These are phyloP conservation scores for Auricularia auricula-judae DNA, from an alignment of 768 basidiomycete genomes.

Conservation along the genomic window DNA sequence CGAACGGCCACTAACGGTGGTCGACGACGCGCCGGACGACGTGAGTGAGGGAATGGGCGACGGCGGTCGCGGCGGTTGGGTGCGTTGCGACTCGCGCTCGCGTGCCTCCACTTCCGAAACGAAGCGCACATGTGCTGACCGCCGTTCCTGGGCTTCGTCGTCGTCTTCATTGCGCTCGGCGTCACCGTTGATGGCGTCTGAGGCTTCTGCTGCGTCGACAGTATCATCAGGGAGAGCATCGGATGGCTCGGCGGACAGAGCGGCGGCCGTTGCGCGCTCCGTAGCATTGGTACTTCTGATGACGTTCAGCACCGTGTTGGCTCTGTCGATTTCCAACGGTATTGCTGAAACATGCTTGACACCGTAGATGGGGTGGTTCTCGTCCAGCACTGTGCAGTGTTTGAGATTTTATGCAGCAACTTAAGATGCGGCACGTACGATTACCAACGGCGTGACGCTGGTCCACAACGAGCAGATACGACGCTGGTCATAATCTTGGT, in stretches of 20 bases:
- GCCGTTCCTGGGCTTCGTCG: neutral
- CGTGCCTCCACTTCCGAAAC: conserved; percentile 3
- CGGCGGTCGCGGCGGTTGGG: conserved; percentile 11
- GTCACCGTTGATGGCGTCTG: neutral
- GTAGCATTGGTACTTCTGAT: conserved; percentile 17
- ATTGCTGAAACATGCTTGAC: conserved; percentile 62
- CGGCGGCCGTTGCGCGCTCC: neutral
- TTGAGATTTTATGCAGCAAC: neutral
- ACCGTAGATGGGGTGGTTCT: conserved; percentile 47
- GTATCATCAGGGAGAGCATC: neutral
- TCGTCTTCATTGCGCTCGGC: neutral
- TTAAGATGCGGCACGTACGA: conserved; percentile 33
- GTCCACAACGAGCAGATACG: conserved; percentile 67
- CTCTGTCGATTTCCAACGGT: conserved; percentile 58
- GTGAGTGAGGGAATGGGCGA: conserved; percentile 16
- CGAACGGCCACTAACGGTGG: conserved; percentile 40
- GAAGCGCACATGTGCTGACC: neutral
- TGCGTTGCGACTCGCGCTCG: neutral
- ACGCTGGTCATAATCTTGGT: conserved; percentile 32
- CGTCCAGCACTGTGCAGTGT: conserved; percentile 46
- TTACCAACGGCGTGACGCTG: conserved; percentile 51
- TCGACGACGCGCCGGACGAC: conserved; percentile 34
- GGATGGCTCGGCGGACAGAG: neutral
- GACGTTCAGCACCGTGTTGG: conserved; percentile 38
- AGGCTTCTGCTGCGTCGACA: neutral